Evolutionary conservation across 768 basidiomycete genomes (phyloP), one percentile per base, ranked within the genome.

Genomic region (Psilocybe azurescens): DNA sequence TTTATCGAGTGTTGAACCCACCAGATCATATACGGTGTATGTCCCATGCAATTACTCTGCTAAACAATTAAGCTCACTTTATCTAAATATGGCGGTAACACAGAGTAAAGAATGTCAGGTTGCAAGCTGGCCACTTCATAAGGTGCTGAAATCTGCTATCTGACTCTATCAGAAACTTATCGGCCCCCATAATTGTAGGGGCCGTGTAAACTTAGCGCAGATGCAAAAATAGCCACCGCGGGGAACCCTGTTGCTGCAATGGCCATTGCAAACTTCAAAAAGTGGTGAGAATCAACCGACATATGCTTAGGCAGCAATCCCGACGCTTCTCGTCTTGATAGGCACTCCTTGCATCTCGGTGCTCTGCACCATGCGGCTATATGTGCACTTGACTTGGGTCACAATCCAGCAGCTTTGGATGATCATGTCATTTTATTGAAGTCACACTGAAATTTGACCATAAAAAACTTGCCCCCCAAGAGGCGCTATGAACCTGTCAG

Each of bases 31-130:
- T 70, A 71, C 41, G 68, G 66, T 58, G 69, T 70, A 63, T 63
- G 65, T 62, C 53, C 28, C 29, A 30, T 46, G 47, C 33, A 11
- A 29, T 24, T 24, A 52, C 29, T 52, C 64, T 57, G 54, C 36
- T 53, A 54, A 56, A 55, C 36, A 16, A 24, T 61, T 50, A 48
- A 24, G 51, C 52, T 60, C 44, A 33, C 20, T 53, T 24, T 65
- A 60, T 56, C 60, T 61, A 59, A 59, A 61, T 62, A 39, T 30
- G 63, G 63, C 32, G 5, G 46, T 24, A 50, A 51, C 56, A 52
- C 58, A 70, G 69, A 70, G 65, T 63, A 70, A 68, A 60, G 67
- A 66, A 68, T 72, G 71, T 41, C 69, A 72, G 63, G 62, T 68
- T 29, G 69, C 69, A 2, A 72, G 64, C 61, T 73, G 69, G 66